Evolutionary conservation across 2,329 filamentous ascomycete species (phyloP).

Genomic region (Claviceps capensis): DNA sequence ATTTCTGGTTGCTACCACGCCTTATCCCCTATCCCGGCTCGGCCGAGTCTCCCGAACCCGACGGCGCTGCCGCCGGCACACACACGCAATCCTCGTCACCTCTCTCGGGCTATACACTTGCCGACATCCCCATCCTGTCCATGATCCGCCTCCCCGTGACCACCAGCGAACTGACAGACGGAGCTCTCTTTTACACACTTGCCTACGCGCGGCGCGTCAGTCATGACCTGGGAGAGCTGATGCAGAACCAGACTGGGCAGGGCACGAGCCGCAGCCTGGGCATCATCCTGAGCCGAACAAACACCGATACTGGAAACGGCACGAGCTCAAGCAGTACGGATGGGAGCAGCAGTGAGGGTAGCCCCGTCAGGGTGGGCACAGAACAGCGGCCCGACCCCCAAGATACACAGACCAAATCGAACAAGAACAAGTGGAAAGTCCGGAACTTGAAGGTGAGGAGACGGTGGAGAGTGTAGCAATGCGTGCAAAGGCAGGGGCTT

Average conservation of each 20-base stretch:
- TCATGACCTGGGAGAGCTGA: constrained; percentile 16
- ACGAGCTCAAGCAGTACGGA: constrained; percentile 6
- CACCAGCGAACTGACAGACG: constrained; percentile 18
- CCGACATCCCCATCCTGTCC: constrained; percentile 18
- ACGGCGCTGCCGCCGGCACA: constrained; percentile 5
- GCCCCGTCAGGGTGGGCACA: constrained; percentile 1
- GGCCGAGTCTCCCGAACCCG: not conserved
- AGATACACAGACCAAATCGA: not conserved
- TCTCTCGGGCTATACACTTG: constrained; percentile 18
- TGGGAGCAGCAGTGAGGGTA: constrained; percentile 4
- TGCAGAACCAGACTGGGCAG: constrained; percentile 11
- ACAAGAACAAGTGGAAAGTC: constrained; percentile 4
- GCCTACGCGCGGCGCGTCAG: constrained; percentile 15
- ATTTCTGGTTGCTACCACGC: constrained; percentile 7
- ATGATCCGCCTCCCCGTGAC: constrained; percentile 19
- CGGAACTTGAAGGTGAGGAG: constrained; percentile 2
- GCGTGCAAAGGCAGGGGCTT: not conserved
- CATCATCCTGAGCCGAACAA: constrained; percentile 9
- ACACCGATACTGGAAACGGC: not conserved
- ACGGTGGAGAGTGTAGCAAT: constrained; percentile 5
- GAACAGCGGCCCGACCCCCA: not conserved
- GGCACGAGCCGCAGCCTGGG: constrained; percentile 10
- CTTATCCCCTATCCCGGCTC: constrained; percentile 4
- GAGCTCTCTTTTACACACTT: constrained; percentile 19
- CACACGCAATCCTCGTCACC: constrained; percentile 10